Evolutionary conservation across 2,329 filamentous ascomycete genomes (phyloP), one percentile per base, ranked within the genome.

Genomic region (Nothomitra cinnamomea): DNA sequence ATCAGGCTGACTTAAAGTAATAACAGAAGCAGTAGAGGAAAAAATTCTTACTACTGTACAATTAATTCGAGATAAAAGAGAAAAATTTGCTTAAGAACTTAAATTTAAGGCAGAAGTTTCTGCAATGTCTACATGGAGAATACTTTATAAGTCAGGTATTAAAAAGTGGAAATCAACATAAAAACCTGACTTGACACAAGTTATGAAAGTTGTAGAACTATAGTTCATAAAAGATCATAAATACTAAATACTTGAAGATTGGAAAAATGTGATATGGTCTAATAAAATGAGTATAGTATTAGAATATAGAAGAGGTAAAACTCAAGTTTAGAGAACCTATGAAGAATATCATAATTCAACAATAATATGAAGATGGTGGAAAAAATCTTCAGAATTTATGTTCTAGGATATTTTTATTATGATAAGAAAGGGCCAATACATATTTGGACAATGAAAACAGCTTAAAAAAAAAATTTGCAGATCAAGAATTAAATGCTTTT

Each of bases 191-290:
- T n/a, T 50, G 24, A 50, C 47, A 2, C 3, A 28, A 50, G 47
- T 17, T 28, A 50, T 50, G 28, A 2, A 22, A n/a, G 28, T n/a
- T 50, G 3, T 22, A 28, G 2, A 21, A 28, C 22, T 17, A 17
- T 19, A 50, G 47, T 50, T 50, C 24, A 21, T 21, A 28, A 19
- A 19, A 36, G 47, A 50, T 50, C 47, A 50, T 50, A 22, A 36
- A 28, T n/a, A 50, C 24, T 50, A 21, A 21, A 17, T 21, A 50
- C 24, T 50, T 19, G 13, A 50, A 2, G 47, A 50, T 50, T 50
- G 47, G 47, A 50, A 50, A 21, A 50, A 50, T 50, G 47, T 50
- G 17, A 50, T 50, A 19, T 50, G 47, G 28, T 28, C 28, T 25
- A 17, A 48, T 48, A 17, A 48, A 19, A 48, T 17, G 12, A 48